Evolutionary conservation across 2,329 filamentous ascomycete genomes (phyloP).

Genomic region (Penicillium freii): DNA sequence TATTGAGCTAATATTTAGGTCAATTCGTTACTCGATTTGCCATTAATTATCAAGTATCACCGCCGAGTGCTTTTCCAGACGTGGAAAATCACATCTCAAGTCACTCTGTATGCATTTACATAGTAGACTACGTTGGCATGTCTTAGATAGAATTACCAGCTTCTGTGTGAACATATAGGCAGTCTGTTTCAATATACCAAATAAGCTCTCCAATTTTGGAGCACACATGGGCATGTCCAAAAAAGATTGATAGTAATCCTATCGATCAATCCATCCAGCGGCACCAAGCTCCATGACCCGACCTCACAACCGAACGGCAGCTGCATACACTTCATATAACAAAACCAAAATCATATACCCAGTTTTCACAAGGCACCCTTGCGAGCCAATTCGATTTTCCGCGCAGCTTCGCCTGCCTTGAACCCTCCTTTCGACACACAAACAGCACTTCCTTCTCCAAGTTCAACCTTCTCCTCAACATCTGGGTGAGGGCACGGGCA

Average conservation of each 20-base stretch:
- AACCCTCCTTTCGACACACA: slow-evolving; percentile 51
- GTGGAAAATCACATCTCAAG: not conserved
- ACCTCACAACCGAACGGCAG: not conserved
- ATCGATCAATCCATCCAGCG: not conserved
- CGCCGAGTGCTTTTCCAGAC: too few relatives aligned
- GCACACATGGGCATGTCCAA: not conserved
- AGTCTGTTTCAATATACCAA: not conserved
- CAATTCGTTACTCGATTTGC: not conserved
- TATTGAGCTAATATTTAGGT: not conserved
- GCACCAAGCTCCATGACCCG: not conserved
- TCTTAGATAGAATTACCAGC: not conserved
- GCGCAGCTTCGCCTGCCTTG: slow-evolving; percentile 46
- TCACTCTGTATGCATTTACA: not conserved
- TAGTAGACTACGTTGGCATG: not conserved
- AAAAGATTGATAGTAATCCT: not conserved
- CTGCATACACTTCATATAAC: not conserved
- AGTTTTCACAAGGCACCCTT: slow-evolving; percentile 47
- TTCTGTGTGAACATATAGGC: not conserved
- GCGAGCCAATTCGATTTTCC: slow-evolving; percentile 51
- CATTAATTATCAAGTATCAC: too few relatives aligned
- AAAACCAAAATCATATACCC: not conserved
- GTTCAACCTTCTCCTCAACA: slow-evolving; percentile 72
- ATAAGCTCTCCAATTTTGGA: not conserved
- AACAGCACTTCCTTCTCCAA: slow-evolving; percentile 50
- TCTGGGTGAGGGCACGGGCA: slow-evolving; percentile 84